Conservation (phyloP, 345 rosid genomes). For the Eucalyptus sp. region DNA sequence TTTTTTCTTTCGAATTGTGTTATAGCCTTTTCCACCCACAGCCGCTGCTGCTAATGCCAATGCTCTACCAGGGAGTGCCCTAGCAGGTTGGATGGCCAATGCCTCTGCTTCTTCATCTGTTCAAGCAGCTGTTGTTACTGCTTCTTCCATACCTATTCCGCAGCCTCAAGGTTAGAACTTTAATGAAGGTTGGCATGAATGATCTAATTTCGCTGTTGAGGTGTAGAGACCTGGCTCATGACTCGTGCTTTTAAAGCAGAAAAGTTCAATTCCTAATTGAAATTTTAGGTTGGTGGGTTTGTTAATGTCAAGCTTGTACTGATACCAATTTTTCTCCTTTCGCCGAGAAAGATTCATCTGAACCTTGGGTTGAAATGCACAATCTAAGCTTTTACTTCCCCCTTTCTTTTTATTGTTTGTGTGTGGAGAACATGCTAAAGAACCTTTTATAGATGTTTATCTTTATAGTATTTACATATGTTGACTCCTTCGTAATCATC, state of each 20-base stretch:
- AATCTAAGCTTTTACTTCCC: not conserved
- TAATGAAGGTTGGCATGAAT: not conserved
- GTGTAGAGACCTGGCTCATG: not conserved
- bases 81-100: conserved; percentile 87
- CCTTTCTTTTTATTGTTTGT: not conserved
- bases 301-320: not conserved
- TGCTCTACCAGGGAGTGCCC: conserved; percentile 45
- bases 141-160: conserved; percentile 62
- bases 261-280: not conserved
- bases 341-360: not conserved
- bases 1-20: not conserved
- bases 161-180: conserved; percentile 54
- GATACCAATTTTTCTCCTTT: not conserved
- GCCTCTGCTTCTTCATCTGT: conserved; percentile 70
- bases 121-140: conserved; percentile 81
- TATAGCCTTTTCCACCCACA: conserved; percentile 51
- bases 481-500: not conserved
- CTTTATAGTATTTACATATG: not conserved
- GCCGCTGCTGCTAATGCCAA: conserved; percentile 34
- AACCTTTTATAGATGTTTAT: not conserved
- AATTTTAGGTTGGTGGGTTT: not conserved
- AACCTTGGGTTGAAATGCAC: not conserved
- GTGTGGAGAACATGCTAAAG: not conserved
- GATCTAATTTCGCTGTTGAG: not conserved
- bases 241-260: not conserved